A percentile compares a stretch with the other conserved stretches of the same genome.
Evolutionary conservation across 345 rosid genomes (phyloP).

Genomic region (Alliaria petiolata): DNA sequence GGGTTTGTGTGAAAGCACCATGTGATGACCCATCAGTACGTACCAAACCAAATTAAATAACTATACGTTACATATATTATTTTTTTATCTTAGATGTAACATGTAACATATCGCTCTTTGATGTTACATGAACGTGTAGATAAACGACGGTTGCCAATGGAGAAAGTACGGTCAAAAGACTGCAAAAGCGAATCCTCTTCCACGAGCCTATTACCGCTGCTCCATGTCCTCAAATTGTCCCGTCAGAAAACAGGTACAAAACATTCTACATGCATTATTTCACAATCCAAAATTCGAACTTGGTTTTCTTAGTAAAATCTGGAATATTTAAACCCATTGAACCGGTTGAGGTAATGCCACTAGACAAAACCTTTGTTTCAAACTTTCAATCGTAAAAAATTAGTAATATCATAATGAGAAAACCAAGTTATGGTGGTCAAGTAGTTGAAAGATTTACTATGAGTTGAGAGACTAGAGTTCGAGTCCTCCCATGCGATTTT

Average conservation of each 20-base stretch:
- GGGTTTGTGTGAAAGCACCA: slow-evolving; percentile 83
- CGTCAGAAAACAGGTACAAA: slow-evolving; percentile 80
- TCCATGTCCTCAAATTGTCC: slow-evolving; percentile 61
- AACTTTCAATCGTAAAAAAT: not conserved
- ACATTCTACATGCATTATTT: not conserved
- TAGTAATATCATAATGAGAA: not conserved
- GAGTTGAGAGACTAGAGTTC: not conserved
- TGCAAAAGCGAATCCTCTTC: slow-evolving; percentile 89
- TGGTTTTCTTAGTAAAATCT: not conserved
- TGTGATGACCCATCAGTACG: slow-evolving; percentile 72
- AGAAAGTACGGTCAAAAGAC: slow-evolving; percentile 94
- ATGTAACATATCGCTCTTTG: not conserved
- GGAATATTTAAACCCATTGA: not conserved
- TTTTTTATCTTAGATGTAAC: not conserved
- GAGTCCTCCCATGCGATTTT: not conserved
- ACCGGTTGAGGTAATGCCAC: not conserved
- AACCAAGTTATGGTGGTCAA: not conserved
- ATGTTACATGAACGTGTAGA: slow-evolving; percentile 37
- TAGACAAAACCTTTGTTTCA: not conserved
- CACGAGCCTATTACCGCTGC: slow-evolving; percentile 95
- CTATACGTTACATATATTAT: no score
- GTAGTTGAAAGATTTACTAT: not conserved
- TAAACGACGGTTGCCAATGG: slow-evolving; percentile 93
- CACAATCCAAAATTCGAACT: not conserved
- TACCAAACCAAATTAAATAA: no score